A percentile compares a stretch with the other conserved stretches of the same genome.
These are phyloP conservation scores for Nakataea oryzae DNA, from an alignment of 2,329 filamentous ascomycete genomes.

Conservation along the genomic window DNA sequence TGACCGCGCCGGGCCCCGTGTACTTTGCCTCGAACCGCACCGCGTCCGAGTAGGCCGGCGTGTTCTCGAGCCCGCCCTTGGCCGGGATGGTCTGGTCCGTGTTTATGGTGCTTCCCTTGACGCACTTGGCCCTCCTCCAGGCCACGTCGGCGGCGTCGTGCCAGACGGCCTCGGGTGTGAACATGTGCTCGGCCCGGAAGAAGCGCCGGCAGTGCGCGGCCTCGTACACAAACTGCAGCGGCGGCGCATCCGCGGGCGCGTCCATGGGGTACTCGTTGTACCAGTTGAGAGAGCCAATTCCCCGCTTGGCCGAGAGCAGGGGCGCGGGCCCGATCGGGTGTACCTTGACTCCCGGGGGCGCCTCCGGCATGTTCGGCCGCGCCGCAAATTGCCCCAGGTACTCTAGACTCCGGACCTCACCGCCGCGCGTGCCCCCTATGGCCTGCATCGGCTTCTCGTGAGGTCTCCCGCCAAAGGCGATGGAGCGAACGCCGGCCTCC, in stretches of 20 bases:
- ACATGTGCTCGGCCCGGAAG: constrained; percentile 36
- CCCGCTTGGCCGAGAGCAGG: constrained; percentile 19
- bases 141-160: constrained; percentile 29
- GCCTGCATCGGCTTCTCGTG: constrained; percentile 43
- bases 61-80: background rate
- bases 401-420: constrained; percentile 10
- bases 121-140: constrained; percentile 9
- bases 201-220: constrained; percentile 41
- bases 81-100: background rate
- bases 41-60: background rate
- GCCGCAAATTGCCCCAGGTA: constrained; percentile 7
- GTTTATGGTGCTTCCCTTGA: constrained; percentile 1
- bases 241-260: constrained; percentile 14
- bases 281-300: constrained; percentile 21
- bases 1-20: constrained; percentile 12
- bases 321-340: constrained; percentile 12
- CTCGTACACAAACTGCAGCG: constrained; percentile 37
- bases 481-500: constrained; percentile 34
- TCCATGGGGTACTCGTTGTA: background rate
- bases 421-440: constrained; percentile 51
- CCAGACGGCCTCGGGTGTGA: constrained; percentile 34
- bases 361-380: constrained; percentile 9
- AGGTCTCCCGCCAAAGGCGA: constrained; percentile 50
- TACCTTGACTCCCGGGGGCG: background rate
- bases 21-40: constrained; percentile 2